Base-by-base conservation (phyloP, 345 rosid genomes). In the Moringa oleifera region DNA sequence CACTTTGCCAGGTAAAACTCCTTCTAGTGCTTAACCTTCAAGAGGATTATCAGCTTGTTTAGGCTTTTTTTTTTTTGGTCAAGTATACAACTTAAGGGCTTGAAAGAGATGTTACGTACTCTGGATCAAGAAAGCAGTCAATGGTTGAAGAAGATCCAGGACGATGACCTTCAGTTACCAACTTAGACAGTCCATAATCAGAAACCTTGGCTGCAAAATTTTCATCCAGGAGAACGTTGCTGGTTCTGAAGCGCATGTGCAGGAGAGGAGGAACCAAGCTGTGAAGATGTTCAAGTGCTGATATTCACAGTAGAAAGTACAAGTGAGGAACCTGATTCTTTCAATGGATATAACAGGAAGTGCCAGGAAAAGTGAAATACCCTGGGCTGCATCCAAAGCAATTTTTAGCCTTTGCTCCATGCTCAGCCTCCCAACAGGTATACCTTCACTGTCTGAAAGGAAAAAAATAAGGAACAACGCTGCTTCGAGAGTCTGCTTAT, bases 201-300 rank as follows among this genome's bases (percentile, higher is more conserved):
- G 82, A 77, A 67, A 80, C 73, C 61, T 77, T 80, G 51, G 81
- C 73, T 0, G 69, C 62, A 11, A 68, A 66, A 25, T 66, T 76
- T 33, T 76, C 81, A 33, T 65, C 78, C 18, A 80, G 53, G 51
- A 80, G 81, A 63, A 75, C 82, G 31, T 77, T 80, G 63, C 76
- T 77, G 17, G 74, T 74, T 68, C 70, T 77, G 70, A 80, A 80
- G 72, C 75, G 79, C 82, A 75, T 67, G 68, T 80, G 85, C 53
- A 70, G 66, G 36, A 80, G 55, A 31, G 82, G 82, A 69, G 78
- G 78, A 49, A 55, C 76, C 77, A 72, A 36, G 62, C 78, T 68
- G 71, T 80, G 85, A 70, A 80, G 78, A 65, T 80, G 67, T 52
- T 75, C 75, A 58, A 80, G 74, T 20, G 82, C 85, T 80, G 78